Percentiles rank a stretch among this genome's conserved stretches.
Conservation (phyloP, 192 early-diverging fungal genomes). For the Chytriomyces confervae region DNA sequence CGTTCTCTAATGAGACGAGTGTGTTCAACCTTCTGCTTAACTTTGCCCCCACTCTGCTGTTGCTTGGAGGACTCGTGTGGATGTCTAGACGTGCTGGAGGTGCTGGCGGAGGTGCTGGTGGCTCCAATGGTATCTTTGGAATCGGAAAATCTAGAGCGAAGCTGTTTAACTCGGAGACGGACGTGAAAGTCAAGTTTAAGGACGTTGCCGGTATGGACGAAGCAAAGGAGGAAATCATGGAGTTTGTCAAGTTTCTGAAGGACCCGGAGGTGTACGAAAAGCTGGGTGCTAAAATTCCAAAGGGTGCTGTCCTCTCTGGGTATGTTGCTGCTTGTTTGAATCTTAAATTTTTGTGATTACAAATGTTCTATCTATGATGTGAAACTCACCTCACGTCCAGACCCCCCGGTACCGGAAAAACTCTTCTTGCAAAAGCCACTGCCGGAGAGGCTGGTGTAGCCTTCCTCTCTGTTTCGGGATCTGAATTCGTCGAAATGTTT, state of each 20-base stretch:
- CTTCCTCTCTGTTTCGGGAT: constrained; percentile 97
- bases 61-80: constrained; percentile 88
- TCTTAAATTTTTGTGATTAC: neutral
- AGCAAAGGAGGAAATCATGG: constrained; percentile 99
- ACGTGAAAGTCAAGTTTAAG: constrained; percentile 97
- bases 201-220: constrained; percentile 99
- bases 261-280: constrained; percentile 89
- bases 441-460: constrained; percentile 98
- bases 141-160: constrained; percentile 95
- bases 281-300: constrained; percentile 97
- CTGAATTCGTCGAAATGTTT: constrained; percentile 99
- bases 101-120: constrained; percentile 58
- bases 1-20: constrained; percentile 84
- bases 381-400: constrained; percentile 10
- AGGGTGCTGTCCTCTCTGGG: constrained; percentile 94
- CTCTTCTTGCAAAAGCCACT: constrained; percentile 98
- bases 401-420: constrained; percentile 96
- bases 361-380: constrained; percentile 9
- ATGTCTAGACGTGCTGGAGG: constrained; percentile 79
- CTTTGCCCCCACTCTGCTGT: constrained; percentile 89
- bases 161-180: constrained; percentile 96
- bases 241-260: constrained; percentile 99
- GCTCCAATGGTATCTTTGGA: constrained; percentile 87
- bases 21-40: constrained; percentile 77
- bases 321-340: neutral